Percentiles rank a stretch among this genome's conserved stretches.
phyloP scores from a whole-genome alignment of 2,329 filamentous ascomycete genomes.

The Alternaria atra region DNA sequence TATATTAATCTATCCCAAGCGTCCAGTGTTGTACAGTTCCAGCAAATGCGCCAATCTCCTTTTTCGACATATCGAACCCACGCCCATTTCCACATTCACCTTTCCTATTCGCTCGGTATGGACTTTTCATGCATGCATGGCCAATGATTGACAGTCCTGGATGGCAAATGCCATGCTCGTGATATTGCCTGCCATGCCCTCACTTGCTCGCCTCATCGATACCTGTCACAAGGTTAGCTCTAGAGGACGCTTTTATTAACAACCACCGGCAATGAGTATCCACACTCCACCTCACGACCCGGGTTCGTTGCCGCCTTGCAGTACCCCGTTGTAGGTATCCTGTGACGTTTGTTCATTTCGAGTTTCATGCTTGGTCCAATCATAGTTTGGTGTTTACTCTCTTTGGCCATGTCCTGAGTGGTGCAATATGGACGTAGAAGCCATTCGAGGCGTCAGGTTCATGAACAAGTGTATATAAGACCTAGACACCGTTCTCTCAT shows the following conservation, averaged over 20 bases:
- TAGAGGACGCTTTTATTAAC: slow-evolving; percentile 25
- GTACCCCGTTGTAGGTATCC: slow-evolving; percentile 17
- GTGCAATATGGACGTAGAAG: slow-evolving; percentile 34
- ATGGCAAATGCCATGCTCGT: slow-evolving; percentile 22
- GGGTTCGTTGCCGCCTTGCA: slow-evolving; percentile 31
- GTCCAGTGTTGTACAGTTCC: slow-evolving; percentile 20
- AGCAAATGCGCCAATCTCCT: slow-evolving; percentile 21
- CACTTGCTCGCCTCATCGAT: slow-evolving; percentile 17
- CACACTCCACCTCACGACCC: slow-evolving; percentile 28
- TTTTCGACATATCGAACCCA: slow-evolving; percentile 8
- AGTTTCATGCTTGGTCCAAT: slow-evolving; percentile 35
- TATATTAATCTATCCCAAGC: slow-evolving; percentile 46
- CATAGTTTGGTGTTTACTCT: slow-evolving; percentile 22
- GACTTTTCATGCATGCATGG: slow-evolving; percentile 4
- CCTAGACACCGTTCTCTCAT: slow-evolving; percentile 8
- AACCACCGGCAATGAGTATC: slow-evolving; percentile 31
- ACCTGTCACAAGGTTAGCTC: slow-evolving; percentile 30
- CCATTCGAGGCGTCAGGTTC: slow-evolving; percentile 7
- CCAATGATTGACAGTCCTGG: slow-evolving; percentile 23
- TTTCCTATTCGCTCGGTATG: slow-evolving; percentile 14
- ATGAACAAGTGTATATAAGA: slow-evolving; percentile 34
- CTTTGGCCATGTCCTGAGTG: slow-evolving; percentile 25
- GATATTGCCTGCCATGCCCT: slow-evolving; percentile 39
- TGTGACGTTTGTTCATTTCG: slow-evolving; percentile 39
- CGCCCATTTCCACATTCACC: slow-evolving; percentile 1